Conservation (phyloP, 495 filamentous ascomycete genomes). For the Lasiosphaeria hispida region DNA sequence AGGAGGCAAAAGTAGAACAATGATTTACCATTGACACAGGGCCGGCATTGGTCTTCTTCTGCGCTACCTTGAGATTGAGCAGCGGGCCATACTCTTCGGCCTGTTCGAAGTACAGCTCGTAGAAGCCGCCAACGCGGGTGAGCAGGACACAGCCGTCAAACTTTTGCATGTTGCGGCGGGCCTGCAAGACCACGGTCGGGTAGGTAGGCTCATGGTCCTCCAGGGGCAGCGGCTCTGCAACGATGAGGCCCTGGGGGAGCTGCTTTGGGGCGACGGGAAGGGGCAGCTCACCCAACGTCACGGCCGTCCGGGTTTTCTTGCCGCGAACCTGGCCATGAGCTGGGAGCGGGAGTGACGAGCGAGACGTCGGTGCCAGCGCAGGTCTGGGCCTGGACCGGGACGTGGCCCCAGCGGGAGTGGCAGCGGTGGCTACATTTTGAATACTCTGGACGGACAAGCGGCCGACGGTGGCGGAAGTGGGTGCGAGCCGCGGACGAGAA, state of each 20-base stretch:
- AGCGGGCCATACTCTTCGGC: slow-evolving; percentile 83
- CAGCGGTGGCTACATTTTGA: slow-evolving; percentile 23
- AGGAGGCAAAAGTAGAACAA: slow-evolving; percentile 10
- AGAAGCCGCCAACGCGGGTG: slow-evolving; percentile 90
- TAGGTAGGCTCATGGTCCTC: slow-evolving; percentile 60
- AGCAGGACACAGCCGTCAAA: slow-evolving; percentile 86
- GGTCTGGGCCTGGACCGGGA: slow-evolving; percentile 9
- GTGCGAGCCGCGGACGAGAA: slow-evolving; percentile 11
- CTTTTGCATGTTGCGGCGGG: slow-evolving; percentile 83
- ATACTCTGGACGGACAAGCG: slow-evolving; percentile 15
- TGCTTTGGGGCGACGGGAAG: too few species aligned
- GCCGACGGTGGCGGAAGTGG: slow-evolving; percentile 26
- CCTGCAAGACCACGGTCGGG: slow-evolving; percentile 85
- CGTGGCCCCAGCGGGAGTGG: slow-evolving; percentile 1
- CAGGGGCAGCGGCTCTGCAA: slow-evolving; percentile 21
- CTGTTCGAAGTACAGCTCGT: slow-evolving; percentile 95
- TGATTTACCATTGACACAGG: slow-evolving; percentile 71
- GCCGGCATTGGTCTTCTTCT: slow-evolving; percentile 71
- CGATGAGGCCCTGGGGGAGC: slow-evolving; percentile 59
- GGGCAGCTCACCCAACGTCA: slow-evolving; percentile 54
- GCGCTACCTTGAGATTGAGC: slow-evolving; percentile 83
- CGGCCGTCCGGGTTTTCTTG: slow-evolving; percentile 49
- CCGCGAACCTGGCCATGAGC: slow-evolving; percentile 24
- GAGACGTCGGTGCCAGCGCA: too few species aligned
- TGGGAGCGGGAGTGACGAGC: slow-evolving; percentile 3